Conservation (phyloP, 495 filamentous ascomycete species). For the Talaromyces thailandensis region DNA sequence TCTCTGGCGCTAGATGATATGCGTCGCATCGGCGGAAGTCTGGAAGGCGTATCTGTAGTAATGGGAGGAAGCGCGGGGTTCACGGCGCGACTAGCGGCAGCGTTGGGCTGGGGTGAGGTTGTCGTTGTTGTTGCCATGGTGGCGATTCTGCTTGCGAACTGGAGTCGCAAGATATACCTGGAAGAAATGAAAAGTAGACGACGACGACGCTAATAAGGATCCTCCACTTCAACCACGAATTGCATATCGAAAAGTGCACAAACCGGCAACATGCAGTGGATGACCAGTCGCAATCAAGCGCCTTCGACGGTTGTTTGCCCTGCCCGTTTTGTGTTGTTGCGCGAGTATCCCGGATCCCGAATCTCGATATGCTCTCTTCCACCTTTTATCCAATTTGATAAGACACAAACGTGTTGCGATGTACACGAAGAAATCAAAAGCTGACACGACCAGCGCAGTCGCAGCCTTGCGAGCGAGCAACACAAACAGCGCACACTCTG, state of each 20-base stretch:
- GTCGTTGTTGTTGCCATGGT: conserved; percentile 51
- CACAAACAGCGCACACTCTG: background rate
- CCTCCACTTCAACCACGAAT: conserved; percentile 1
- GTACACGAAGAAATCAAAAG: background rate
- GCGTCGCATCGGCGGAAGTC: conserved; percentile 44
- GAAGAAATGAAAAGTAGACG: background rate
- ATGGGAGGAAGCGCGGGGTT: conserved; percentile 28
- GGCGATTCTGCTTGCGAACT: background rate
- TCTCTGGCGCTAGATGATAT: conserved; percentile 66
- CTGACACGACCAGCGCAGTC: conserved; percentile 1
- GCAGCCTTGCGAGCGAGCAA: background rate
- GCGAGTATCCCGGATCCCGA: background rate
- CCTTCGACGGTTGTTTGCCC: background rate
- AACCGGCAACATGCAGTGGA: background rate
- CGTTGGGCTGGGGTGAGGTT: conserved; percentile 40
- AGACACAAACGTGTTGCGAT: background rate
- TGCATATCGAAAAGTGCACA: background rate
- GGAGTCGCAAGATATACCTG: background rate
- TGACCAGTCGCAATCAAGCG: background rate
- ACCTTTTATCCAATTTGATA: background rate
- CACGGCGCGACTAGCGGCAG: conserved; percentile 9
- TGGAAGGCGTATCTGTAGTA: conserved; percentile 26
- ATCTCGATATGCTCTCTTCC: background rate
- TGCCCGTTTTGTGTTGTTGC: background rate
- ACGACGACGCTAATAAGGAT: background rate